Percentiles rank a stretch among this genome's conserved stretches.
These are phyloP conservation scores for Penicillium occitanis DNA, from an alignment of 2,329 filamentous ascomycete species.

Conservation along the genomic window DNA sequence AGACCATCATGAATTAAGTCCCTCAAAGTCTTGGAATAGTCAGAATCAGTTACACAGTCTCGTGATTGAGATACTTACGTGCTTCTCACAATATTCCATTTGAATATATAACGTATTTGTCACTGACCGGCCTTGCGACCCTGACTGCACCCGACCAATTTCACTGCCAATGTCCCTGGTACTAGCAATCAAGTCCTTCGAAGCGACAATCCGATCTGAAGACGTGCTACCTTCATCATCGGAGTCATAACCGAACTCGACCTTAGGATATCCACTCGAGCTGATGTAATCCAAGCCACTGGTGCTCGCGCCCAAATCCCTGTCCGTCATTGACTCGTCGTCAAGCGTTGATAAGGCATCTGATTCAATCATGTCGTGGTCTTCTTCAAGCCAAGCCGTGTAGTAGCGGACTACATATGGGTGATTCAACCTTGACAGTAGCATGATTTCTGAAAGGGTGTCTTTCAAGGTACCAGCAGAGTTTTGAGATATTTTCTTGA, in stretches of 20 bases:
- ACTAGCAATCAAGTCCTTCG: conserved; percentile 28
- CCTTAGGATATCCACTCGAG: conserved; percentile 71
- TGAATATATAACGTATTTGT: conserved; percentile 89
- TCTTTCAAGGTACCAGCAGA: conserved; percentile 62
- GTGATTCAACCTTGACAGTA: conserved; percentile 90
- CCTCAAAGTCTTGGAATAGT: conserved; percentile 65
- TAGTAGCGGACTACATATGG: conserved; percentile 87
- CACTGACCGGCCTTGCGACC: conserved; percentile 54
- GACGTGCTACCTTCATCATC: conserved; percentile 43
- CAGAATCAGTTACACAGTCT: conserved; percentile 16
- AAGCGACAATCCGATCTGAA: conserved; percentile 34
- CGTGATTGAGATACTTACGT: conserved; percentile 51
- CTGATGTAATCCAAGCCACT: conserved; percentile 91
- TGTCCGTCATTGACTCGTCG: conserved; percentile 48
- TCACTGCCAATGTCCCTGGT: conserved; percentile 35
- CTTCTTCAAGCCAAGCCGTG: conserved; percentile 88
- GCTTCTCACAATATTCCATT: conserved; percentile 97
- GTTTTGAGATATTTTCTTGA: conserved; percentile 91
- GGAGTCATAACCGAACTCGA: conserved; percentile 68
- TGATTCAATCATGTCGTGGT: conserved; percentile 42
- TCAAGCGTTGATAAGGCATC: conserved; percentile 53
- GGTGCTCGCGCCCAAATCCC: conserved; percentile 65
- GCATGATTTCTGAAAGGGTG: conserved; percentile 79
- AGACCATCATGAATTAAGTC: conserved; percentile 80
- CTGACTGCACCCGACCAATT: conserved; percentile 45